phyloP scores from a whole-genome alignment of 2,329 filamentous ascomycete genomes.

The Monosporascus sp. region DNA sequence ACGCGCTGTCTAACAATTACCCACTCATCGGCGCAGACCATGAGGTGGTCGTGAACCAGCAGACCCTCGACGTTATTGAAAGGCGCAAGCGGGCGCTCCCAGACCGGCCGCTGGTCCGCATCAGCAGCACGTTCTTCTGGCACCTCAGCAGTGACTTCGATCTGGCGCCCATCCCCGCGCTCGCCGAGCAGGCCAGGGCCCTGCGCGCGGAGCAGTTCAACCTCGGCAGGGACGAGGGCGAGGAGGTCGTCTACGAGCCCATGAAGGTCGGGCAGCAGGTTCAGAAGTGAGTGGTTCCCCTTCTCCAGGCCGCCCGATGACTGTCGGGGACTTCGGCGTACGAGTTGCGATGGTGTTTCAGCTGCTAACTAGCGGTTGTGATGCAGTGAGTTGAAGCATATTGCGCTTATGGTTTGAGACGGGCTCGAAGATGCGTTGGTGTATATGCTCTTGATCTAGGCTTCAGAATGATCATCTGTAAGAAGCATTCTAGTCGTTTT shows the following conservation, averaged over 20 bases:
- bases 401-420: conserved; percentile 43
- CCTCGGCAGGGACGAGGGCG: conserved; percentile 49
- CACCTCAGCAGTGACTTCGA: conserved; percentile 54
- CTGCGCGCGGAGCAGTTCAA: conserved; percentile 43
- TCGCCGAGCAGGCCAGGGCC: conserved; percentile 38
- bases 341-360: conserved; percentile 1
- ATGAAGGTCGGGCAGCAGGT: conserved; percentile 58
- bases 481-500: too few species aligned
- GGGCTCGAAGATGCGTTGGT: background rate
- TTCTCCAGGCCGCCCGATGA: too few species aligned
- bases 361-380: conserved; percentile 5
- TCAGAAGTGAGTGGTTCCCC: conserved; percentile 38
- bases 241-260: conserved; percentile 39
- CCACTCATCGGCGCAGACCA: conserved; percentile 29
- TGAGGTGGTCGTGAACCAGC: conserved; percentile 54
- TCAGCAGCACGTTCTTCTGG: conserved; percentile 58
- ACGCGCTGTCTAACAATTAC: too few species aligned
- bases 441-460: too few species aligned
- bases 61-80: conserved; percentile 43
- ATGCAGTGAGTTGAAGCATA: conserved; percentile 45
- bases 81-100: conserved; percentile 36
- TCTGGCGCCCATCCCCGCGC: conserved; percentile 43
- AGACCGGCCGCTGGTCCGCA: conserved; percentile 48
- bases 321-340: too few species aligned
- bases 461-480: too few species aligned